phyloP scores from a whole-genome alignment of 2,329 filamentous ascomycete genomes.

The Pleomassaria siparia region DNA sequence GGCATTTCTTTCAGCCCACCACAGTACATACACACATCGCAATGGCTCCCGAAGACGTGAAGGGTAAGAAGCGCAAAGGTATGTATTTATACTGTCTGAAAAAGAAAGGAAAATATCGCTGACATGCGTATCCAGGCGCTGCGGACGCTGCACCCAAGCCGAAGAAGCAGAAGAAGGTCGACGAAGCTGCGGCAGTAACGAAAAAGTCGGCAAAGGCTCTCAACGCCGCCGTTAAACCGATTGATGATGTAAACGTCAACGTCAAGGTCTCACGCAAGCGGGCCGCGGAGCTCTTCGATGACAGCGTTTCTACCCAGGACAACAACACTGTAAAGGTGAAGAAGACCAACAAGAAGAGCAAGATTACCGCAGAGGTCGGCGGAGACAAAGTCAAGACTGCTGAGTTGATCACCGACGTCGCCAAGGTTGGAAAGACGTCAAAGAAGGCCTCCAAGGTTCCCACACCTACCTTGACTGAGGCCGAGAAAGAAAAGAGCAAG shows the following conservation, averaged over 20 bases:
- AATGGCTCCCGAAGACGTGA: slow-evolving; percentile 57
- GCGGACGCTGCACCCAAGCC: slow-evolving; percentile 36
- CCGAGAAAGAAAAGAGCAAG: slow-evolving; percentile 25
- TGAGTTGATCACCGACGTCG: not conserved
- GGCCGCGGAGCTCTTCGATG: slow-evolving; percentile 39
- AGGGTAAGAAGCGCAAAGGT: slow-evolving; percentile 60
- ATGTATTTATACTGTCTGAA: no score
- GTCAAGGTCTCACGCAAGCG: slow-evolving; percentile 37
- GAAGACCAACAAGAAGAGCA: slow-evolving; percentile 44
- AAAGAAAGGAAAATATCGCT: no score
- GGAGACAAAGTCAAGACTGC: not conserved
- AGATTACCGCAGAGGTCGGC: slow-evolving; percentile 18
- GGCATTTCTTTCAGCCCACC: slow-evolving; percentile 4
- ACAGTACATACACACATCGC: slow-evolving; percentile 18
- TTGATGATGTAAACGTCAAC: slow-evolving; percentile 19
- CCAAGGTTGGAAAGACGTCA: slow-evolving; percentile 9
- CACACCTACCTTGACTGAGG: not conserved
- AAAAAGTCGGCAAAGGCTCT: slow-evolving; percentile 22
- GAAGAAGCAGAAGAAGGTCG: slow-evolving; percentile 43
- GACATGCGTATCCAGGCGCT: slow-evolving; percentile 29
- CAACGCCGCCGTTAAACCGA: slow-evolving; percentile 23
- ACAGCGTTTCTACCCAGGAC: slow-evolving; percentile 21
- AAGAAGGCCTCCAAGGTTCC: slow-evolving; percentile 13
- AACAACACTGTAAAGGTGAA: slow-evolving; percentile 30
- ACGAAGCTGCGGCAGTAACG: slow-evolving; percentile 24